Base-by-base conservation (phyloP, 2,329 filamentous ascomycete genomes). In the Penicillium decumbens region DNA sequence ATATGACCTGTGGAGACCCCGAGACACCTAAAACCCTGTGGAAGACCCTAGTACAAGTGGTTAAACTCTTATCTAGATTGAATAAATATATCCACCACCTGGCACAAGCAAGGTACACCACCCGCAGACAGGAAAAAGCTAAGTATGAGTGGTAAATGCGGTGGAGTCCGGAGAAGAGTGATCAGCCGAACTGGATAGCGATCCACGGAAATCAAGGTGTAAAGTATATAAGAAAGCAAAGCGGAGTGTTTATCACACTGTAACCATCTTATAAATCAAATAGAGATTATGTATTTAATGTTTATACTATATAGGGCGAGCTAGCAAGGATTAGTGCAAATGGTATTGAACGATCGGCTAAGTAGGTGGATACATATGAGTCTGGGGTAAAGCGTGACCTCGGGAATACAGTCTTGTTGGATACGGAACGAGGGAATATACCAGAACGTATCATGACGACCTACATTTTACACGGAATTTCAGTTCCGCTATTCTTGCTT, bases 381-480 rank as follows among this genome's bases (percentile, higher is more conserved):
- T 49, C 46, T 10, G 41, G 41, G 46, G 41, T 44, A 49, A 43
- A 20, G 46, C 18, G 41, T 33, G 4, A 23, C 20, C 20, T 23
- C 20, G 20, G 20, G 45, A 40, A 41, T 41, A 33, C 41, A 20
- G 8, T 12, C 15, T 18, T 27, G 25, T 45, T 28, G 28, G 13
- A 13, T 43, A 49, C 41, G n/a, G 23, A 39, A 44, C 40, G 6
- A 23, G 15, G 18, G 35, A 15, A 29, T n/a, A 38, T 45, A 45
- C 33, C 12, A 32, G 15, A 37, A 45, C 35, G 27, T 15, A 24
- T 18, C 3, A 18, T 38, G 20, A 2, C 20, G 32, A 27, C 30
- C 38, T 39, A 45, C 12, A 12, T 3, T 12, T 12, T 37, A 20
- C 33, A n/a, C 18, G 12, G 4, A 13, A 9, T 8, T 28, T 28